phyloP scores from a whole-genome alignment of 1,139 yeast genomes.

The Lodderomyces parapsilosis region DNA sequence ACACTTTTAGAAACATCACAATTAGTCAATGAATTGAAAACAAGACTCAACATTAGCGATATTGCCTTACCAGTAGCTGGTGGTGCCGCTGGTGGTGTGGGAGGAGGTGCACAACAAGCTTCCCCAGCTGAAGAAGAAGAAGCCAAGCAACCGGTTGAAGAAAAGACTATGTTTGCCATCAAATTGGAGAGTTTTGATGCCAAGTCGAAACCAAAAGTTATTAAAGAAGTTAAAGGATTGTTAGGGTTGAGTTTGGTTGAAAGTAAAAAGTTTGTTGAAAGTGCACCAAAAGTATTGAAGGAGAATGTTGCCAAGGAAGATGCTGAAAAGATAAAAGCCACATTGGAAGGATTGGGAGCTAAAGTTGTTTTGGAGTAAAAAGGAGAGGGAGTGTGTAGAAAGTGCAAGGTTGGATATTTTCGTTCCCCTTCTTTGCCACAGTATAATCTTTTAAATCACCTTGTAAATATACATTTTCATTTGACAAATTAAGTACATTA shows the following conservation, averaged over 20 bases:
- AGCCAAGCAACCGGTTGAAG: conserved; percentile 79
- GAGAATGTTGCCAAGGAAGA: conserved; percentile 87
- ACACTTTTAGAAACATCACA: conserved; percentile 88
- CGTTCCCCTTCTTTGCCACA: background rate
- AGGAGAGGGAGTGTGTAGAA: background rate
- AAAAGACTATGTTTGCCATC: conserved; percentile 88
- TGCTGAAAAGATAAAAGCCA: conserved; percentile 87
- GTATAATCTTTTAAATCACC: background rate
- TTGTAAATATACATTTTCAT: conserved; percentile 1
- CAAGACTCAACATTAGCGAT: conserved; percentile 88
- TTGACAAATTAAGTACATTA: too few species aligned
- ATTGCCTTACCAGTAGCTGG: conserved; percentile 81
- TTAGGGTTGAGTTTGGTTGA: conserved; percentile 93
- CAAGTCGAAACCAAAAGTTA: conserved; percentile 94
- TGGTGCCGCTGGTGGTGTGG: conserved; percentile 47
- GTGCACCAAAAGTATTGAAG: conserved; percentile 92
- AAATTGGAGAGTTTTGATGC: conserved; percentile 94
- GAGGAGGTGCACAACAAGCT: conserved; percentile 50
- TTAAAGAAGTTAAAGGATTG: conserved; percentile 91
- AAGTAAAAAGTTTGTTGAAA: conserved; percentile 95
- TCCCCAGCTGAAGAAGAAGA: conserved; percentile 76
- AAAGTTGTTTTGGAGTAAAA: conserved; percentile 76
- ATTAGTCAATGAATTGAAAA: conserved; percentile 79
- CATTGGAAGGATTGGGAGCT: conserved; percentile 94
- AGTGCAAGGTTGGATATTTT: background rate